Evolutionary conservation across 805 yeast species (phyloP), one percentile per base, ranked within the genome.

Genomic region (Isabelozyma rhagii): DNA sequence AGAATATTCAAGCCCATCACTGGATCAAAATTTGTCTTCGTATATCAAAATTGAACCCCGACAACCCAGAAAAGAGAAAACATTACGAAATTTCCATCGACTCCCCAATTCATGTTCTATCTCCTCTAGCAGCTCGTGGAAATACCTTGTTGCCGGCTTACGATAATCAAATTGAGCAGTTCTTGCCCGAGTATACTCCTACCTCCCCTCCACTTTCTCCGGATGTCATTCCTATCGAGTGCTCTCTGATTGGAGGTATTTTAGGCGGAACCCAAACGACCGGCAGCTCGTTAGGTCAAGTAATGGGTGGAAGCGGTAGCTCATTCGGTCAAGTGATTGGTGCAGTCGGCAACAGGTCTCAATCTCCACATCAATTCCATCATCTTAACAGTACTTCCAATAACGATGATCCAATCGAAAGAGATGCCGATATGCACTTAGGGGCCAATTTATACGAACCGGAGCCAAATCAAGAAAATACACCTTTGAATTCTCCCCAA

Each of bases 21-120:
- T 94, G 99, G 97, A 84, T 94, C 59, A 94, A 94, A 68, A 79
- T 94, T 13, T 87, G 96, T 54, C 69, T 94, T 47, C 72, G 98
- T 46, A 74, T 94, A 39, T 88, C 96, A 5, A 81, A 79, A 55
- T 62, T 76, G n/a, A 84, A 87, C 42, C 80, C 83, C 2, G 74
- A 76, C 1, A 68, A 72, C 43, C 66, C 71, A 3, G 75, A 58
- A 14, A 89, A 89, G 62, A 75, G 96, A 43, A 94, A 92, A 63
- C 97, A 91, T 63, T 94, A 87, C 63, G 99, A 94, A 70, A 88
- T 94, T 43, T 84, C 90, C 51, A 93, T 94, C 49, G 99, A 94
- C 67, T 89, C 97, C 2, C 99, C 99, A 3, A 84, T 94, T 51
- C 96, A 88, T 60, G 75, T 94, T 4, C 71, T 92, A 46, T 84